Evolutionary conservation across 495 filamentous ascomycete genomes (phyloP).

Genomic region (Glonium stellatum): DNA sequence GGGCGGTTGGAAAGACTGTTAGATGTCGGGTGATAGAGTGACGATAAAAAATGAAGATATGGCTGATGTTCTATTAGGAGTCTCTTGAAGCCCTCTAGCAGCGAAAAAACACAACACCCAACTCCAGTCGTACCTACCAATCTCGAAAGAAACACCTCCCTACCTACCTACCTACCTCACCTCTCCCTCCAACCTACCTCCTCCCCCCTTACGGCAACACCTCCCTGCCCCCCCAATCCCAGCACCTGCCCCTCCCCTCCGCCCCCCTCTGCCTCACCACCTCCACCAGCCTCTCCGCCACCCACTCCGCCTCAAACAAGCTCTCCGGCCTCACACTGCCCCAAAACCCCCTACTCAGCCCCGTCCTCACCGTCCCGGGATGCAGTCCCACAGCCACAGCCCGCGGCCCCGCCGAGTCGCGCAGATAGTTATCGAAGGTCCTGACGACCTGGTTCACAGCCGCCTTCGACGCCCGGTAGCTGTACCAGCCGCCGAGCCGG

Average conservation of each 20-base stretch:
- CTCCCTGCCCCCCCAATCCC: conserved; percentile 42
- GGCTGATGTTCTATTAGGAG: no score
- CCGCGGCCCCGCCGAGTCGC: conserved; percentile 45
- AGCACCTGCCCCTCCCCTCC: conserved; percentile 24
- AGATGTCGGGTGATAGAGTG: no score
- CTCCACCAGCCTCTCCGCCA: conserved; percentile 52
- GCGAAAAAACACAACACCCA: no score
- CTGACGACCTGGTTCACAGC: conserved; percentile 63
- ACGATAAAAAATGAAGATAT: no score
- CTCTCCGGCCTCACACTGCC: conserved; percentile 48
- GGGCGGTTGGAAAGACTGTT: no score
- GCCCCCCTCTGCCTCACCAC: conserved; percentile 39
- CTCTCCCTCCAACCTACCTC: no score
- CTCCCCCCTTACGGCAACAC: conserved; percentile 47
- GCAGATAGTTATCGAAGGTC: conserved; percentile 65
- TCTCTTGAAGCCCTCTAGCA: no score
- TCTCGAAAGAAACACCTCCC: no score
- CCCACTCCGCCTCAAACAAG: conserved; percentile 56
- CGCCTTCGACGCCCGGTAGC: conserved; percentile 38
- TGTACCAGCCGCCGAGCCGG: conserved; percentile 39
- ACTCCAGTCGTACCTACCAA: no score
- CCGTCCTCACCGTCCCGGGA: conserved; percentile 76
- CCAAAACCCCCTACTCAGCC: conserved; percentile 68
- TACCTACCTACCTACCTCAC: no score
- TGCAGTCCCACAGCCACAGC: conserved; percentile 66